A percentile compares a stretch with the other conserved stretches of the same genome.
phyloP scores from a whole-genome alignment of 1,284 basidiomycete genomes.

The Uromyces viciae-fabae region DNA sequence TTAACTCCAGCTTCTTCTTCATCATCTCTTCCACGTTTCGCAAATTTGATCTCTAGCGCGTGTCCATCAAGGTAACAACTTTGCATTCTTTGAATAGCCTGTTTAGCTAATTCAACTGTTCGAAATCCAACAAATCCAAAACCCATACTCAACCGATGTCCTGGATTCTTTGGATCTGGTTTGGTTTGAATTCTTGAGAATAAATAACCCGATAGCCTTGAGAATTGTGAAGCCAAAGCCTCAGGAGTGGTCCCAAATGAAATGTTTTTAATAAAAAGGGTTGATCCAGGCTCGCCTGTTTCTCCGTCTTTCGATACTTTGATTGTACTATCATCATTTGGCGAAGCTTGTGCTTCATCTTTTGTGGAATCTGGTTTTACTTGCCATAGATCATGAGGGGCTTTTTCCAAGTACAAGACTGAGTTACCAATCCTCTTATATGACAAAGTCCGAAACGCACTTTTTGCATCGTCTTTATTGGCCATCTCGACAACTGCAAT shows the following conservation, averaged over 20 bases:
- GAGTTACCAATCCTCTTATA: constrained; percentile 85
- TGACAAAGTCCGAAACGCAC: constrained; percentile 75
- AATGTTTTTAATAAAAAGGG: constrained; percentile 92
- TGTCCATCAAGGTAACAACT: constrained; percentile 85
- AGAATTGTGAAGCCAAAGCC: constrained; percentile 68
- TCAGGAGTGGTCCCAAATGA: constrained; percentile 81
- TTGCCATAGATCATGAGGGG: constrained; percentile 70
- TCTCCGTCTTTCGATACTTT: constrained; percentile 49
- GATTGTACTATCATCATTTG: neutral
- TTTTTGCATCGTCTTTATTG: constrained; percentile 66
- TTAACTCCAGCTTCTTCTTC: constrained; percentile 55
- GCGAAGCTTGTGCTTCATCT: neutral
- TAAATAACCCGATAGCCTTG: constrained; percentile 72
- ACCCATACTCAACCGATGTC: constrained; percentile 72
- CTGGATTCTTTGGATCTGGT: constrained; percentile 70
- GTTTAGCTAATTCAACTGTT: constrained; percentile 67
- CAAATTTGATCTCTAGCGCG: constrained; percentile 75
- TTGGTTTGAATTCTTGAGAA: constrained; percentile 91
- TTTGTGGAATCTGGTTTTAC: constrained; percentile 25
- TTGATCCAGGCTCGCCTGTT: constrained; percentile 66
- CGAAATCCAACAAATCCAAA: constrained; percentile 94
- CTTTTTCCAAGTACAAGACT: constrained; percentile 88
- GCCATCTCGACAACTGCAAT: constrained; percentile 87
- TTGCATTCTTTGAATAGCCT: constrained; percentile 73
- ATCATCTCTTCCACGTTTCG: constrained; percentile 70